Evolutionary conservation across 352 stramenopile species (phyloP), one percentile per base, ranked within the genome.

Genomic region (Globisporangium rhizosaccharum): DNA sequence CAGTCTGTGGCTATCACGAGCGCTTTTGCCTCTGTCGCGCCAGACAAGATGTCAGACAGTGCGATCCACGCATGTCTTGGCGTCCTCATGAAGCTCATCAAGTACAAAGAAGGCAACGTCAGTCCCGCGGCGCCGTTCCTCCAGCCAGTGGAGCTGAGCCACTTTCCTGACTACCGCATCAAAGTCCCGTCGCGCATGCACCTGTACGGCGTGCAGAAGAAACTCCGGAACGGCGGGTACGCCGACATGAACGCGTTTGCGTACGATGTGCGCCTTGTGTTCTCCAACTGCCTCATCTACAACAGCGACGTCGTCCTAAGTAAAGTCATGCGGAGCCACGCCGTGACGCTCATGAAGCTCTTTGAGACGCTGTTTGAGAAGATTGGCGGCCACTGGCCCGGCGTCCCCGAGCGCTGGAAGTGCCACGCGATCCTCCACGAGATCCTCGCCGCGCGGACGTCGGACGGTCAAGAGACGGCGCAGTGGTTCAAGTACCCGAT

Each of bases 401-500:
- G 85, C 14, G 66, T 92, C 39, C 56, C 72, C 1, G 73, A 94
- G 26, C 78, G 84, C 14, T 94, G 85, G 85, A 87, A 90, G 66
- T 94, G 85, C 57, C 85, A 94, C 57, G 71, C 87, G 55, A 86
- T 94, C 56, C 65, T 92, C 37, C 75, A 94, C 30, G 81, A 92
- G 30, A 76, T 94, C 23, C 69, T 94, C 15, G 80, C 73, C 1
- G 65, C 88, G 36, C 82, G 85, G 26, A 90, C 81, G 33, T 10
- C 33, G 18, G 75, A 86, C 58, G 81, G 82, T 2, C 72, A 88
- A 44, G 85, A 94, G 51, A 92, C 81, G 5, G 85, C 85, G 8
- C 82, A 92, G 53, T 94, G 85, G 85, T 94, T 94, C 54, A 94
- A 94, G 62, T 92, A 92, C 51, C 85, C 85, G 25, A 76, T 94